A percentile compares a stretch with the other conserved stretches of the same genome.
Conservation (phyloP, 1,284 basidiomycete species). For the Lignosus rhinocerotis region DNA sequence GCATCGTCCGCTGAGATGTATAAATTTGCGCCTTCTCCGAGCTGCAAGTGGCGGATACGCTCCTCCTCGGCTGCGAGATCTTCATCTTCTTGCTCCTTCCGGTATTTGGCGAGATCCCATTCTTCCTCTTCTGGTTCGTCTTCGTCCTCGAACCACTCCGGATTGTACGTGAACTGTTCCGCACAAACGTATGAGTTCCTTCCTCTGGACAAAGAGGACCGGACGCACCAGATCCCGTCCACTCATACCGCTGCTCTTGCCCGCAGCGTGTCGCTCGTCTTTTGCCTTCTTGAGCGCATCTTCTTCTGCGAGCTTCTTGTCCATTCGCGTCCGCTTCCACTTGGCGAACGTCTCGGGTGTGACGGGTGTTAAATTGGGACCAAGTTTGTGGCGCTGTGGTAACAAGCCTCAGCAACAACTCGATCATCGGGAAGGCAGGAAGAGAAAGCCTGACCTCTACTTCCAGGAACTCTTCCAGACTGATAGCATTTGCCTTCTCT, state of each 20-base stretch:
- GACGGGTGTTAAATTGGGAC: conserved; percentile 92
- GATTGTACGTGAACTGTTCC: conserved; percentile 88
- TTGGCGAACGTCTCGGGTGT: conserved; percentile 89
- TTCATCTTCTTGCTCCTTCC: conserved; percentile 64
- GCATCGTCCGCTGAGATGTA: conserved; percentile 20
- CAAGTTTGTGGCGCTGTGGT: conserved; percentile 88
- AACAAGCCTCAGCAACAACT: not conserved
- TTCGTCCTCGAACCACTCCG: conserved; percentile 90
- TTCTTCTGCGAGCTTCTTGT: conserved; percentile 88
- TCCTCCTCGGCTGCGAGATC: conserved; percentile 46
- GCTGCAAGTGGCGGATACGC: conserved; percentile 34
- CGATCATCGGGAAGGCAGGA: not conserved
- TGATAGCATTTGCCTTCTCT: conserved; percentile 88
- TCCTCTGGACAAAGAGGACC: not conserved
- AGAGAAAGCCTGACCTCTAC: conserved; percentile 69
- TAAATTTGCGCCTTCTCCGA: conserved; percentile 23
- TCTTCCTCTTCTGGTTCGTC: conserved; percentile 77
- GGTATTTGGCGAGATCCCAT: conserved; percentile 71
- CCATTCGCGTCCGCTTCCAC: conserved; percentile 94
- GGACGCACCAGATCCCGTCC: conserved; percentile 88
- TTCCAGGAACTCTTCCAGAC: conserved; percentile 96
- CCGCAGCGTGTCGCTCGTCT: conserved; percentile 80
- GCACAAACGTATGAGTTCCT: too few species aligned
- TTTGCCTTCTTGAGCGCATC: conserved; percentile 87
- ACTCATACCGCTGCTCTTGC: conserved; percentile 92